Evolutionary conservation across 768 basidiomycete genomes (phyloP), one percentile per base, ranked within the genome.

Genomic region (Boletus sp.): DNA sequence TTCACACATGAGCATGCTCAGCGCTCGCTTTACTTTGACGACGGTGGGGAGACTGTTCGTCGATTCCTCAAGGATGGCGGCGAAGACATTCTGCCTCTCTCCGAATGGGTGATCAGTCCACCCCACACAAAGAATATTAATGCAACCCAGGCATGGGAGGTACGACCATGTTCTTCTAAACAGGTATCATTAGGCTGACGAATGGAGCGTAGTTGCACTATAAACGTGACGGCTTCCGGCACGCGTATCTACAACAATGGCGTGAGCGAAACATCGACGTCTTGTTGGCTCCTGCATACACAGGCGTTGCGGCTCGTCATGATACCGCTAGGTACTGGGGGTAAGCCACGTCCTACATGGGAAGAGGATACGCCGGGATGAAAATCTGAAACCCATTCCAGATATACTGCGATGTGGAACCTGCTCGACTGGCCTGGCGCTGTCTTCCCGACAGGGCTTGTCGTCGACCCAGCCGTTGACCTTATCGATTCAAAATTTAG

Each of bases 361-460:
- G 20, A 17, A 24, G 3, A 24, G 24, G 15, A 14, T 54, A 60
- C 24, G 14, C 4, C 30, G 9, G 41, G 6, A 33, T 30, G 17
- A n/a, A 35, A 3, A 2, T 47, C 18, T 42, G 37, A 53, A 7
- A 1, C 12, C 12, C 24, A 12, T 32, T 15, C 24, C 44, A 75
- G 75, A 7, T 79, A 78, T 52, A 77, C 78, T 0, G 72, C 68
- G 12, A 60, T 76, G 29, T 77, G 74, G 70, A 81, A 81, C 55
- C 61, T 80, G 15, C 63, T 74, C n/a, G 80, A 81, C 62, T 79
- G 76, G 50, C 74, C 79, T 1, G 71, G 72, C 1, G 73, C 71
- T 5, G 75, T 78, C 5, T 77, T 80, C 65, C 80, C 78, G 8
- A 76, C 74, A 15, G 76, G 77, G 14, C 67, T 73, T 28, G 36